Conservation (phyloP, 495 filamentous ascomycete genomes). For the Neurospora africana region DNA sequence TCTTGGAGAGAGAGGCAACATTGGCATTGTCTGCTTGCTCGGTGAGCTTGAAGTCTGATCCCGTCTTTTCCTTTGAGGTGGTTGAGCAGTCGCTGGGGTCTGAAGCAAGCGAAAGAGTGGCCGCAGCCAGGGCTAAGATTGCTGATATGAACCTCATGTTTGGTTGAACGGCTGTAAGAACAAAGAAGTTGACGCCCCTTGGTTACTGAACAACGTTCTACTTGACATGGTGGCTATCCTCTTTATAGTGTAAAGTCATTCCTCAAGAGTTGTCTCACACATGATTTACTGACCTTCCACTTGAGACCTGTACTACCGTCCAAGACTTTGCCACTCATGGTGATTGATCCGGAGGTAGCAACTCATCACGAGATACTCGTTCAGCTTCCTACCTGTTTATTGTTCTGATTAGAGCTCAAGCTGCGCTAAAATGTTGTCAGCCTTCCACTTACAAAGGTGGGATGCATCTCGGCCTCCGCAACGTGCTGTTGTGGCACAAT, state of each 20-base stretch:
- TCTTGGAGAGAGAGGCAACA: slow-evolving; percentile 10
- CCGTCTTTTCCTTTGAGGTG: background rate
- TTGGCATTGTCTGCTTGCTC: slow-evolving; percentile 14
- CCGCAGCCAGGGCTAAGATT: background rate
- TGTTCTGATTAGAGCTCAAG: background rate
- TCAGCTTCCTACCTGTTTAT: background rate
- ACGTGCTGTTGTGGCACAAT: background rate
- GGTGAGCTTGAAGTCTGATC: slow-evolving; percentile 6
- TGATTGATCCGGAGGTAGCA: background rate
- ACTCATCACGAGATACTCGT: background rate
- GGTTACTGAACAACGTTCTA: background rate
- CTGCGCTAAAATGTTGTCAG: background rate
- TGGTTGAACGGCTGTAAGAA: background rate
- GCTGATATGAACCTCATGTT: background rate
- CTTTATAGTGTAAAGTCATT: background rate
- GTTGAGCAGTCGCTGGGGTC: slow-evolving; percentile 7
- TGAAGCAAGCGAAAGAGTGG: background rate
- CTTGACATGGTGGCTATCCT: background rate
- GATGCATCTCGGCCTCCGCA: background rate
- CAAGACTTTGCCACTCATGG: background rate
- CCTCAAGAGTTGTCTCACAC: background rate
- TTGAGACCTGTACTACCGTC: background rate
- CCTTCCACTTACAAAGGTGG: background rate
- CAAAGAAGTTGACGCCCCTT: background rate
- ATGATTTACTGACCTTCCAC: background rate